Evolutionary conservation across 495 filamentous ascomycete genomes (phyloP), one percentile per base, ranked within the genome.

Genomic region (Xylaria telfairii): DNA sequence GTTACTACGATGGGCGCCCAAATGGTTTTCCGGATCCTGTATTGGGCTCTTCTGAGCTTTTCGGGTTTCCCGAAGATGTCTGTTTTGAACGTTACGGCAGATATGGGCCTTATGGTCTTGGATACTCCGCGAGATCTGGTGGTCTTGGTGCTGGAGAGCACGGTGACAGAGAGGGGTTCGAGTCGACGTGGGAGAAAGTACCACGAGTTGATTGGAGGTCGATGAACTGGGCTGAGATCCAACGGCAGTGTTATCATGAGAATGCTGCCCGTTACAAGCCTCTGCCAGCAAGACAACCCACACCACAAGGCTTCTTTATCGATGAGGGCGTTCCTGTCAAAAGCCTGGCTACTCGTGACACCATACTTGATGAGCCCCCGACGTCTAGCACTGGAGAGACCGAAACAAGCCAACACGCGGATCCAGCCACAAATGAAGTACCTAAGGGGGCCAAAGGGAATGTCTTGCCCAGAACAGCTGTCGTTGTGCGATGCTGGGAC

Each of bases 41-140:
- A 3, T 88, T 96, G 75, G 96, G 96, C 4, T 94, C 92, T 0
- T 92, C 97, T 77, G 87, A 91, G 5, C 81, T 96, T 53, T 79
- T 98, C 6, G 94, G 90, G 0, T 84, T 97, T 34, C 90, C 90
- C 37, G 89, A 97, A 69, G 92, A 97, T 77, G 87, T 98, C 63
- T 99, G 96, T 83, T 98, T 97, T 80, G 96, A 99, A 65, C 88
- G 96, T 2, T 96, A 92, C 80, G 96, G 96, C 12, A 87, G 93
- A 68, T 86, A 95, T 32, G 96, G 94, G 0, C 91, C 95, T 0
- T 99, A 99, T 73, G 96, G 96, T 0, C 88, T 92, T 64, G 96
- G 96, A 19, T 98, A 98, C 74, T 90, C 88, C 26, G 79, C 84
- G 21, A 87, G 87, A 71, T 88, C 86, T 75, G 96, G 96, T 10